Evolutionary conservation across 768 basidiomycete genomes (phyloP), one percentile per base, ranked within the genome.

Genomic region (Pleurotus citrinopileatus): DNA sequence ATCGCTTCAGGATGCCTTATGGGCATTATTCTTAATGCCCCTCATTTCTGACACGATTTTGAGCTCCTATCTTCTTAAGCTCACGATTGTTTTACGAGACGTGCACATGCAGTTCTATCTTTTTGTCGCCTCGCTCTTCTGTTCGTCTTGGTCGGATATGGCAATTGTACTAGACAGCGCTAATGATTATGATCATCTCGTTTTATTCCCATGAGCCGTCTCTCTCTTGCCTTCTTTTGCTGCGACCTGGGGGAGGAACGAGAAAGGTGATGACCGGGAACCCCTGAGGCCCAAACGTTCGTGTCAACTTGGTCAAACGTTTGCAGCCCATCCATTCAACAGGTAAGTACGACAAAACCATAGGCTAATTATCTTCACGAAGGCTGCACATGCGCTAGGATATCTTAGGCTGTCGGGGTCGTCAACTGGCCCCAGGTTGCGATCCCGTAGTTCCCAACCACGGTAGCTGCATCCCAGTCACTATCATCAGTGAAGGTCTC

Each of bases 11-110:
- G 61, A 27, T 63, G 64, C 43, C 29, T 64, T 23, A 65, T 64
- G 61, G 63, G 60, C 17, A 65, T 67, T 44, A 58, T 67, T 46
- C 56, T 65, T 37, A 65, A 67, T 26, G 65, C 65, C 38, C 65
- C 65, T 46, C 61, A 64, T 46, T 59, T 66, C 51, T n/a, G 26
- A 27, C 10, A 34, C 32, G 32, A 34, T 34, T 34, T 34, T 47
- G 25, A 26, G 13, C 22, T 44, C 23, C 13, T 26, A 6, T 29
- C 45, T 47, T 32, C 12, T 19, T 40, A n/a, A n/a, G 6, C 29
- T 32, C 29, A 13, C 17, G 10, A n/a, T 40, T 12, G 17, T 40
- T 2, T 6, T 22, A 22, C 23, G 28, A 26, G 15, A 25, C 44
- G 44, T 29, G 44, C 19, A 8, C 23, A 20, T 40, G 38, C 17